phyloP scores from a whole-genome alignment of 352 stramenopile species.

The Globisporangium recalcitrans region DNA sequence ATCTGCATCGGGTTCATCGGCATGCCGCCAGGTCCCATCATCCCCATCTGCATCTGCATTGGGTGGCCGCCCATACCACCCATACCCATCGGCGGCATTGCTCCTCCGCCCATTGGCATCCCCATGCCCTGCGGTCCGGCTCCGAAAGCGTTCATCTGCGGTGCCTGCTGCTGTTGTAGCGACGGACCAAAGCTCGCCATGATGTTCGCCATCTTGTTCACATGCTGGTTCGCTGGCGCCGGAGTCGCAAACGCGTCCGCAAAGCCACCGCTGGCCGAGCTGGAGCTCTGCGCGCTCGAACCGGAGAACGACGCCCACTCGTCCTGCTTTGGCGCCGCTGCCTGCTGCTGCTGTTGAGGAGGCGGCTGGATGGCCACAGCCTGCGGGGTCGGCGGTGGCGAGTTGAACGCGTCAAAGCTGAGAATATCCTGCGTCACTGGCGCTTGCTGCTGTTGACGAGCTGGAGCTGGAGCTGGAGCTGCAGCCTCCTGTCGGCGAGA shows the following conservation, averaged over 20 bases:
- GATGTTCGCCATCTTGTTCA: conserved; percentile 83
- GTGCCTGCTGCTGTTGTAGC: conserved; percentile 19
- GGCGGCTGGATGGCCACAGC: conserved; percentile 14
- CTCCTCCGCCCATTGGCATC: conserved; percentile 38
- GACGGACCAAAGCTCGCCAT: conserved; percentile 74
- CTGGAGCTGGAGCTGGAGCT: conserved; percentile 15
- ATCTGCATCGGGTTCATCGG: conserved; percentile 33
- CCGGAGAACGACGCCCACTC: conserved; percentile 72
- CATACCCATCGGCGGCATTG: conserved; percentile 29
- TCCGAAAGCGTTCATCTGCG: conserved; percentile 21
- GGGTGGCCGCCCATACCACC: conserved; percentile 29
- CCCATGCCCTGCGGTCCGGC: conserved; percentile 31
- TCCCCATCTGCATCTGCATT: conserved; percentile 23
- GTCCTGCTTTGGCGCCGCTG: conserved; percentile 36
- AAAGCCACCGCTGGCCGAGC: conserved; percentile 21
- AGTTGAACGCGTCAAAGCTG: conserved; percentile 65
- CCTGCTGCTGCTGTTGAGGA: conserved; percentile 8
- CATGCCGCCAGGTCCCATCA: conserved; percentile 20
- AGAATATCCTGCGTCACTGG: conserved; percentile 55
- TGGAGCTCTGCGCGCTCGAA: conserved; percentile 32
- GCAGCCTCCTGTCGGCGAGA: conserved; percentile 31
- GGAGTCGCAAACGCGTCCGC: conserved; percentile 42
- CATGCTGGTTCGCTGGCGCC: conserved; percentile 43
- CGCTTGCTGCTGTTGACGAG: background rate
- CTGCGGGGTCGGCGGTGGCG: conserved; percentile 25